Percentiles rank a stretch among this genome's conserved stretches.
These are phyloP conservation scores for Colletotrichum limetticola DNA, from an alignment of 2,329 filamentous ascomycete species.

Conservation along the genomic window DNA sequence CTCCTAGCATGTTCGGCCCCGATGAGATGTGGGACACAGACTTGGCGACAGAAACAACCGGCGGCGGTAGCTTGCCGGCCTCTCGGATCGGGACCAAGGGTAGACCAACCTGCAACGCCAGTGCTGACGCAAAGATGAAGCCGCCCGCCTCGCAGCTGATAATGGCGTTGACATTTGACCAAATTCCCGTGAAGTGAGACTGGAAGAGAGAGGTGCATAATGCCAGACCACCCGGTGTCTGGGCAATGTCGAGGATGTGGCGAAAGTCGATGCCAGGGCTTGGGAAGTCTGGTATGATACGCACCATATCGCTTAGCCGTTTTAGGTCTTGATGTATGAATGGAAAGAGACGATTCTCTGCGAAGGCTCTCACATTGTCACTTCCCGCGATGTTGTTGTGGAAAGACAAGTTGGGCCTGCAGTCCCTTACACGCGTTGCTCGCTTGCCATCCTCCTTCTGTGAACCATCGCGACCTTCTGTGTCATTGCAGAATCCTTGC, in stretches of 20 bases:
- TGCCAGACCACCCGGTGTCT: constrained; percentile 60
- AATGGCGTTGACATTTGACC: constrained; percentile 57
- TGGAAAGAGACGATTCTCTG: constrained; percentile 52
- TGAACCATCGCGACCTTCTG: background rate
- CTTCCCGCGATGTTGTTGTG: constrained; percentile 59
- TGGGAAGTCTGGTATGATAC: constrained; percentile 60
- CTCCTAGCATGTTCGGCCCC: constrained; percentile 37
- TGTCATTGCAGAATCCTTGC: constrained; percentile 40
- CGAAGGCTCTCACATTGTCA: constrained; percentile 52
- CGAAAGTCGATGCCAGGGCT: constrained; percentile 62
- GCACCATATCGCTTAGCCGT: constrained; percentile 61
- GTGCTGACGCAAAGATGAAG: constrained; percentile 62
- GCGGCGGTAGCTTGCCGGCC: constrained; percentile 68
- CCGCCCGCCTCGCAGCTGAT: constrained; percentile 68
- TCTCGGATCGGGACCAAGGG: constrained; percentile 64
- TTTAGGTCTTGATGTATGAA: constrained; percentile 58
- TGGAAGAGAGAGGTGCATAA: constrained; percentile 63
- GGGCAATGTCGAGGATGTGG: constrained; percentile 66
- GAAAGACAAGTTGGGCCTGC: constrained; percentile 59
- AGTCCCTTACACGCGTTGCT: constrained; percentile 29
- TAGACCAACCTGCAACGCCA: constrained; percentile 53
- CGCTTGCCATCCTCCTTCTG: constrained; percentile 28
- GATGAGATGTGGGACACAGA: constrained; percentile 64
- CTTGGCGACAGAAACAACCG: constrained; percentile 60
- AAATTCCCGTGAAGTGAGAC: constrained; percentile 56